phyloP scores from a whole-genome alignment of 2,329 filamentous ascomycete genomes.

The Periconia macrospinosa region DNA sequence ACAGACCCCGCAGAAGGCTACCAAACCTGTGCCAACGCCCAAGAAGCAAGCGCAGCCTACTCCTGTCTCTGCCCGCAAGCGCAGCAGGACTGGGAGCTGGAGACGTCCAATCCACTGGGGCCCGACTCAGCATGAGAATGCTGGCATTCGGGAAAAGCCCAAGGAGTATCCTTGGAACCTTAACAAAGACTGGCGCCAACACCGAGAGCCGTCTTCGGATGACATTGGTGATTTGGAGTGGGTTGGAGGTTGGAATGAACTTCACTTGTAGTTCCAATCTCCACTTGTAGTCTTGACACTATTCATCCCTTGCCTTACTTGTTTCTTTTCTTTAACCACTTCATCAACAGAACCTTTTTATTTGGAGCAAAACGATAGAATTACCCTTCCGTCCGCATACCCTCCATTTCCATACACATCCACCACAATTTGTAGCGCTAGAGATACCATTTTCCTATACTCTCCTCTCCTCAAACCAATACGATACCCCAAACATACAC shows the following conservation, averaged over 20 bases:
- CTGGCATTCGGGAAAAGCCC: conserved; percentile 38
- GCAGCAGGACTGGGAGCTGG: conserved; percentile 43
- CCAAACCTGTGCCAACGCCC: conserved; percentile 36
- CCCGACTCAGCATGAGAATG: conserved; percentile 38
- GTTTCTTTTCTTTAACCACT: conserved; percentile 23
- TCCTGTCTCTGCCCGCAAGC: conserved; percentile 41
- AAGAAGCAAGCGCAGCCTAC: conserved; percentile 29
- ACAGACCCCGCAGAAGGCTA: conserved; percentile 46
- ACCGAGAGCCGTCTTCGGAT: conserved; percentile 48
- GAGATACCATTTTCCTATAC: conserved; percentile 43
- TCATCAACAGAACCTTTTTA: conserved; percentile 16
- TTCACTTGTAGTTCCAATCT: conserved; percentile 61
- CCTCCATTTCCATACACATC: conserved; percentile 3
- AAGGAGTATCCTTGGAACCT: conserved; percentile 45
- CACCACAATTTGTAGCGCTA: conserved; percentile 39
- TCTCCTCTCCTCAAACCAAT: conserved; percentile 24
- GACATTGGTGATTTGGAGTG: conserved; percentile 85
- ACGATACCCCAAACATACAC: conserved; percentile 12
- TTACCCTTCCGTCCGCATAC: conserved; percentile 4
- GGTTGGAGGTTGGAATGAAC: conserved; percentile 87
- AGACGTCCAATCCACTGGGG: conserved; percentile 40
- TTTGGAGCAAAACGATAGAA: conserved; percentile 4
- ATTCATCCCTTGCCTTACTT: conserved; percentile 37
- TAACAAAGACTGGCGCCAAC: conserved; percentile 54
- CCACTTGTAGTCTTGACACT: conserved; percentile 59